Percentiles rank a stretch among this genome's conserved stretches.
Evolutionary conservation across 768 basidiomycete genomes (phyloP).

Genomic region (Auricularia auricula-judae): DNA sequence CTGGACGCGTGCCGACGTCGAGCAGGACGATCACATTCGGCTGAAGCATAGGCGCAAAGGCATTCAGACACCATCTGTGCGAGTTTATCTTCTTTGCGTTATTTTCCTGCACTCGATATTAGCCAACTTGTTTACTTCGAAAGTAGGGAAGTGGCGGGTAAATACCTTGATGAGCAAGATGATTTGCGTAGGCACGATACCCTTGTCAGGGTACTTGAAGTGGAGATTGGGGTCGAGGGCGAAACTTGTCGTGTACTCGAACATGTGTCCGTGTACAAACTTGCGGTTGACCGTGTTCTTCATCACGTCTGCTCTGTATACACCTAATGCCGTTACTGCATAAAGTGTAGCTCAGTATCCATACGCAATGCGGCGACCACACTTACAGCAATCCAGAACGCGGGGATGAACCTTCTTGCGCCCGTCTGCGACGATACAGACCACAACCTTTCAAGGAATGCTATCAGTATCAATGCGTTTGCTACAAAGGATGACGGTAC

Average conservation of each 20-base stretch:
- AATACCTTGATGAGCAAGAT: slow-evolving; percentile 39
- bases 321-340: slow-evolving; percentile 73
- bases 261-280: slow-evolving; percentile 63
- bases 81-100: slow-evolving; percentile 97
- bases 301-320: slow-evolving; percentile 61
- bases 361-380: slow-evolving; percentile 7
- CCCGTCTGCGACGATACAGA: slow-evolving; percentile 86
- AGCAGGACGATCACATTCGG: slow-evolving; percentile 87
- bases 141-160: slow-evolving; percentile 22
- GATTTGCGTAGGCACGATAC: slow-evolving; percentile 89
- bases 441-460: slow-evolving; percentile 53
- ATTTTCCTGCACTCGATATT: slow-evolving; percentile 59
- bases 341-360: not conserved
- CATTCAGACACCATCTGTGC: slow-evolving; percentile 97
- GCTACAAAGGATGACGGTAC: slow-evolving; percentile 20
- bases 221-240: slow-evolving; percentile 68
- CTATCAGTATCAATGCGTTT: not conserved
- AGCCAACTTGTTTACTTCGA: not conserved
- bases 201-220: slow-evolving; percentile 84
- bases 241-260: slow-evolving; percentile 81
- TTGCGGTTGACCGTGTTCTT: slow-evolving; percentile 60
- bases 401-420: slow-evolving; percentile 63
- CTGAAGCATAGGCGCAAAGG: slow-evolving; percentile 72
- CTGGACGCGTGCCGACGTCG: slow-evolving; percentile 89
- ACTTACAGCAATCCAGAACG: slow-evolving; percentile 54